Evolutionary conservation across 768 basidiomycete genomes (phyloP), one percentile per base, ranked within the genome.

Genomic region (Auricularia sp.): DNA sequence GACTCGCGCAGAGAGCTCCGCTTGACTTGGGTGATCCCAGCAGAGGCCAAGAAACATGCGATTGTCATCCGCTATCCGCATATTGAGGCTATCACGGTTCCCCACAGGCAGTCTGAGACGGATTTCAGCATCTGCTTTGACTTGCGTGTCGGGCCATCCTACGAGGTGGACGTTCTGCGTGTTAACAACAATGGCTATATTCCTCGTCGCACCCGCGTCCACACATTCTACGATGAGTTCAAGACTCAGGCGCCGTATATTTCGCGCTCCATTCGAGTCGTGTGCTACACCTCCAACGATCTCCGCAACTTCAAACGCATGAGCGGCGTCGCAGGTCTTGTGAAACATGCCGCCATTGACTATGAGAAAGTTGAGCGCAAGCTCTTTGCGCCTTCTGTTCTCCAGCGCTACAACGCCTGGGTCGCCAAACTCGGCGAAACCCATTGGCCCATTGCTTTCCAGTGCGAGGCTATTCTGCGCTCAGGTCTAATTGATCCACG

Each of bases 381-480:
- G 1, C 75, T 85, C 16, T 88, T 85, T 68, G 79, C 83, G 8
- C 36, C 66, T 8, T 35, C 33, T 7, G 72, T 72, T 2, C 69
- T 82, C 56, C 65, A 69, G 1, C 59, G 69, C 44, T 75, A 81
- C 39, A 66, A 73, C 11, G 24, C 14, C 2, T 79, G 77, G 73
- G 70, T 83, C 35, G 66, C 59, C 24, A 44, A 42, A 16, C 70
- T 84, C 14, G 71, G 56, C 14, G 16, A 34, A 7, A 36, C 51
- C 3, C 29, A 77, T 8, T 86, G 82, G 82, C 67, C 68, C 51
- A 77, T 88, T n/a, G 80, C 84, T 0, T 88, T 86, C 67, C 86
- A 89, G 69, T 73, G 87, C 37, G 82, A 85, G 65, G 75, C 79
- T 0, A 65, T 80, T 2, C 67, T 75, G 3, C 70, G 70, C 3